phyloP scores from a whole-genome alignment of 495 filamentous ascomycete genomes.

The Hyaloscypha finlandica region DNA sequence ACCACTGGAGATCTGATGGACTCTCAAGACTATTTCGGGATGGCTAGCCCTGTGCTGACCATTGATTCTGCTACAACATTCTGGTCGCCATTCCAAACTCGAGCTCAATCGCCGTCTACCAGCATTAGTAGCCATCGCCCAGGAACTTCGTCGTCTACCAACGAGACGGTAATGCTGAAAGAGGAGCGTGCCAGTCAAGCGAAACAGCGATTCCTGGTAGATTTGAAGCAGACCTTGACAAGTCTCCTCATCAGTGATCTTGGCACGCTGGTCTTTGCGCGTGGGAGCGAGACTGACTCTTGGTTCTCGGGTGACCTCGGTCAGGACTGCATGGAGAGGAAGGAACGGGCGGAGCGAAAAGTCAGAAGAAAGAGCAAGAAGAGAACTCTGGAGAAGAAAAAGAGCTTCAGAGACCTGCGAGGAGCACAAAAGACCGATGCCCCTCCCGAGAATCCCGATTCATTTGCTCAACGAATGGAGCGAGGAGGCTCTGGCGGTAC shows the following conservation, averaged over 20 bases:
- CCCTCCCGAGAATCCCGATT: slow-evolving; percentile 11
- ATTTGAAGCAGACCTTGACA: slow-evolving; percentile 76
- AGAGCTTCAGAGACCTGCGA: slow-evolving; percentile 53
- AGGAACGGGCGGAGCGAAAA: slow-evolving; percentile 57
- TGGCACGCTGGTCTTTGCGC: slow-evolving; percentile 78
- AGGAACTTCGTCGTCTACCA: slow-evolving; percentile 57
- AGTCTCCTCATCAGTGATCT: slow-evolving; percentile 89
- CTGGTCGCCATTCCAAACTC: slow-evolving; percentile 80
- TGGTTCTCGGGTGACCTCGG: slow-evolving; percentile 81
- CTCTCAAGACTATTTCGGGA: slow-evolving; percentile 69
- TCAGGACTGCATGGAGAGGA: slow-evolving; percentile 74
- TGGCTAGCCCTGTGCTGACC: slow-evolving; percentile 66
- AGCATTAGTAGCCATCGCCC: slow-evolving; percentile 55
- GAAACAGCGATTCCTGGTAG: slow-evolving; percentile 67
- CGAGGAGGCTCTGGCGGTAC: slow-evolving; percentile 15
- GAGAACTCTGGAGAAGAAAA: slow-evolving; percentile 60
- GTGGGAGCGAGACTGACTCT: slow-evolving; percentile 87
- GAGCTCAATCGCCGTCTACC: slow-evolving; percentile 57
- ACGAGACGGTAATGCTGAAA: slow-evolving; percentile 59
- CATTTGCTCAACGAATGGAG: slow-evolving; percentile 22
- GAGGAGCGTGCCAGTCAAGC: slow-evolving; percentile 32
- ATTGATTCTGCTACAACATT: slow-evolving; percentile 82
- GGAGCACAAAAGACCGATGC: slow-evolving; percentile 34
- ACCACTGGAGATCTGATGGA: slow-evolving; percentile 60
- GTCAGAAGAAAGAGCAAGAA: slow-evolving; percentile 50